phyloP scores from a whole-genome alignment of 305 asterid genomes.

The Fraxinus greggii region DNA sequence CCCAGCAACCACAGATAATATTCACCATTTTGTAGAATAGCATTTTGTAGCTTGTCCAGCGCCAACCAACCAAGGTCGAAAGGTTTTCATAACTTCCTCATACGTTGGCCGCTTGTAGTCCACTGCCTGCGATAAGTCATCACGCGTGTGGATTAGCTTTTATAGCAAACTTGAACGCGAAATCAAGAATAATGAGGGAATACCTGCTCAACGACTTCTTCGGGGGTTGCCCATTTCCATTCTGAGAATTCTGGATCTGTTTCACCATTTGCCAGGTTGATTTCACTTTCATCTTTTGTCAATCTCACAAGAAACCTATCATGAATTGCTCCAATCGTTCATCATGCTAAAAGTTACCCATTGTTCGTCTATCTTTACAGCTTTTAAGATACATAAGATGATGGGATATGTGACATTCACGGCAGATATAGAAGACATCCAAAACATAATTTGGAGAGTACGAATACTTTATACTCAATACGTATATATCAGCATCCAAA shows the following conservation, averaged over 20 bases:
- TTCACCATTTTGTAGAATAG: constrained; percentile 81
- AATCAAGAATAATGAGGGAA: neutral
- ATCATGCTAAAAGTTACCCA: neutral
- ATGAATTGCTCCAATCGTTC: constrained; percentile 3
- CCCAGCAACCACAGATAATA: constrained; percentile 13
- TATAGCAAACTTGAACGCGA: neutral
- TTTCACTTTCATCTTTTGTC: constrained; percentile 68
- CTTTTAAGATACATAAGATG: neutral
- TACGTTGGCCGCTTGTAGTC: constrained; percentile 96
- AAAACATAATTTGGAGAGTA: neutral
- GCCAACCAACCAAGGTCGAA: constrained; percentile 47
- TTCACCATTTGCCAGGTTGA: constrained; percentile 72
- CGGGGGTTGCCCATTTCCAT: constrained; percentile 96
- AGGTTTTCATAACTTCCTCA: constrained; percentile 75
- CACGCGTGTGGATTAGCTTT: constrained; percentile 5
- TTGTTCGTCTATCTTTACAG: neutral
- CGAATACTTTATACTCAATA: neutral
- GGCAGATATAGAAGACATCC: neutral
- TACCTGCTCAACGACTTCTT: constrained; percentile 92
- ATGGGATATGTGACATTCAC: neutral
- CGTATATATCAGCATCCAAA: neutral
- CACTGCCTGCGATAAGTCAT: constrained; percentile 53
- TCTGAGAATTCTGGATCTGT: constrained; percentile 86
- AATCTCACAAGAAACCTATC: constrained; percentile 86
- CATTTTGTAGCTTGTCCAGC: constrained; percentile 66